Percentiles rank a stretch among this genome's conserved stretches.
Conservation (phyloP, 768 basidiomycete genomes). For the Podaxis pistillaris region DNA sequence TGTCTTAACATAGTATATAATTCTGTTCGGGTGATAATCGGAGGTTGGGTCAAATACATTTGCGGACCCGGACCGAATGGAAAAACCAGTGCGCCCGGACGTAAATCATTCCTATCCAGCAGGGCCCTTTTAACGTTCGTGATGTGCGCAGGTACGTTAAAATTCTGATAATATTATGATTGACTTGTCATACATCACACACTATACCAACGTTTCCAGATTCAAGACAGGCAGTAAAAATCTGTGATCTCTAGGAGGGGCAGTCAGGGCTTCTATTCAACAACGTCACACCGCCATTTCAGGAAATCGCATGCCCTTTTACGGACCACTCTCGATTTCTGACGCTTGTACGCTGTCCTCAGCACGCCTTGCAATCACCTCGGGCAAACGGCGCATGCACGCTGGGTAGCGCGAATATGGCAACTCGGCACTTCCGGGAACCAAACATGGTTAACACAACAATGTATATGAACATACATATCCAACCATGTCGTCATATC, state of each 20-base stretch:
- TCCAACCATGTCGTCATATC: not conserved
- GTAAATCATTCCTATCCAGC: too few species aligned
- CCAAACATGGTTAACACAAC: not conserved
- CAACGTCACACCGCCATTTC: conserved; percentile 6
- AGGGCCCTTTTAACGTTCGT: too few species aligned
- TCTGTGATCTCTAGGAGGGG: not conserved
- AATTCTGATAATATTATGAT: too few species aligned
- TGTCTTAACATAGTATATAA: not conserved
- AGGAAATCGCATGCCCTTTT: conserved; percentile 11
- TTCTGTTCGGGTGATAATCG: not conserved
- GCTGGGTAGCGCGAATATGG: not conserved
- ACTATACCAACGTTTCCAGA: not conserved
- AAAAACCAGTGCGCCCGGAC: too few species aligned
- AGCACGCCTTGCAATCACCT: not conserved
- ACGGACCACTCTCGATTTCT: not conserved
- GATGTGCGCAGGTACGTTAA: too few species aligned
- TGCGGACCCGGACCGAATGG: not conserved
- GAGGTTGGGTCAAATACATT: not conserved
- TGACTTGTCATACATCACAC: not conserved
- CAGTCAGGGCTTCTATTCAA: not conserved
- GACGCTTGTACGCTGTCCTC: not conserved
- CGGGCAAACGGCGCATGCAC: not conserved
- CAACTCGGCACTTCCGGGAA: not conserved
- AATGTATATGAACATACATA: conserved; percentile 1
- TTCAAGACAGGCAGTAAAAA: not conserved